Base-by-base conservation (phyloP, 176 grass and related monocot species). In the Pontederia paniculata region DNA sequence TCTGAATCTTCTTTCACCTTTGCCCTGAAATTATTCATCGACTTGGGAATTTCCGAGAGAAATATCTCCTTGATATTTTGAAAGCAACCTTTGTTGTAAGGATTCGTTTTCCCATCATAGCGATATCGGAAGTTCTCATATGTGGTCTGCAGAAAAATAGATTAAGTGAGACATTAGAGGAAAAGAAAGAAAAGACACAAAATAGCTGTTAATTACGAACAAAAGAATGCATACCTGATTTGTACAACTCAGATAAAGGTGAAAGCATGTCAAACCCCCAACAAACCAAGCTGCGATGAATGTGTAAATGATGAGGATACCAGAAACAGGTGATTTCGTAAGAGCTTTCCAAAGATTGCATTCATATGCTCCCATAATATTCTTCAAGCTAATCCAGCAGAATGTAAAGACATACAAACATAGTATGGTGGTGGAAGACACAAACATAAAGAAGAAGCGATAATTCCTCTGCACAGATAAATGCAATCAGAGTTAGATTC, bases 241-340 rank as follows among this genome's bases (percentile, higher is more conserved):
- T 23, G 86, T 97, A 72, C 80, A 84, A 21, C 79, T 66, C 9
- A 97, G 74, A 74, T 97, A 97, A 22, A 88, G 55, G 65, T 97
- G 93, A 61, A 97, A 97, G 17, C 80, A 75, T 14, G 93, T 97
- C 63, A 97, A 77, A 1, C 93, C 93, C 45, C 93, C 93, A 5
- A 91, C 86, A 57, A 97, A 97, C 93, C 93, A 97, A 12, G 80
- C 63, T 7, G 85, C 81, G 17, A 91, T 80, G 71, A 97, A 97
- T 20, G 80, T 84, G 70, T 91, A 97, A 11, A 67, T 54, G 60
- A 97, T 88, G 52, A 97, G 93, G 75, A 87, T 47, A 0, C 77
- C 93, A 19, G 86, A 84, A 8, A 79, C 78, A 10, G 93, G 93
- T 3, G 86, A 97, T 64, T 78, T 75, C 0, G 58, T 22, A 12